Base-by-base conservation (phyloP, 345 rosid genomes). In the Melaleuca alternifolia region DNA sequence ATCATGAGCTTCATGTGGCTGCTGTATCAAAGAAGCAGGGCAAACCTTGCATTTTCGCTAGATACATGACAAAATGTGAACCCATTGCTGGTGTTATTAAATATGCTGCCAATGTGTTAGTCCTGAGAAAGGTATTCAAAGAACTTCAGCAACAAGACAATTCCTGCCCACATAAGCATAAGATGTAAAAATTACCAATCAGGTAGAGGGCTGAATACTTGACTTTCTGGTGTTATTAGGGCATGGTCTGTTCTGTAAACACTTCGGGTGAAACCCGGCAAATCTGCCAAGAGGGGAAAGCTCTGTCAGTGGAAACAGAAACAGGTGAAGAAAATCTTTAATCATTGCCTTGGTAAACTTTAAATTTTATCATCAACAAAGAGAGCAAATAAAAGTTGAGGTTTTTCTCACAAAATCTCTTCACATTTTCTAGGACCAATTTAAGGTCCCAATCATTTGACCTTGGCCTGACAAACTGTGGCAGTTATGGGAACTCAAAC, bases 231-330 rank as follows among this genome's bases (percentile, higher is more conserved):
- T 37, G 99, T 93, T 88, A 96, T 90, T 53, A 97, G 90, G 77
- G 99, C 99, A 91, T 96, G 99, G 87, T 95, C 97, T 37, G 65
- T 89, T 61, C 90, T 93, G 89, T 94, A 95, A 83, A 95, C 96
- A 87, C 99, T 97, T 88, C 99, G 90, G 81, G 98, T 95, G 91
- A 93, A 95, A 50, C 99, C 99, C 0, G 99, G 99, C 91, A 97
- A 91, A 90, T 97, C 99, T 96, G 94, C 84, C 62, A 89, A 85
- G 82, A 86, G 61, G 61, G 89, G 87, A 81, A 56, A 65, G 65
- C 37, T 48, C 77, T n/a, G 23, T 65, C 57, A 54, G 41, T 82
- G 61, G 50, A 37, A 37, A 16, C 26, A 18, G 48, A 20, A 37
- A 71, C 5, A 37, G 26, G 23, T 24, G 41, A 61, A n/a, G 48